These are phyloP conservation scores for Spencermartinsiella europaea DNA, from an alignment of 805 yeast genomes.

Conservation along the genomic window DNA sequence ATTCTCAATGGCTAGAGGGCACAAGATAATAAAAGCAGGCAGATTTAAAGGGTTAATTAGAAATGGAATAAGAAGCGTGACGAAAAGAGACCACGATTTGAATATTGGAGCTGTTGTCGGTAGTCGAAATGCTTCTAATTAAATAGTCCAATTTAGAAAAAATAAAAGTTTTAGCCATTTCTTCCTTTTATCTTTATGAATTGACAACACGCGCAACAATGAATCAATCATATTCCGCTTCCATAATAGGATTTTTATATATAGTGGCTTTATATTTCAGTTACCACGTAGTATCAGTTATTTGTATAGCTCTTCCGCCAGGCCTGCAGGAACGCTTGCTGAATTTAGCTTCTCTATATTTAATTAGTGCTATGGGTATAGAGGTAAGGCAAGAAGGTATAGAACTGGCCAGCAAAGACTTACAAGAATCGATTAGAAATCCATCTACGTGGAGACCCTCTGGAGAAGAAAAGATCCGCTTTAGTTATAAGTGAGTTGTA, in stretches of 20 bases:
- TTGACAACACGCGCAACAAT: too few relatives aligned
- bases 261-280: background rate
- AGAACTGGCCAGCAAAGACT: background rate
- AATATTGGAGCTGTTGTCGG: background rate
- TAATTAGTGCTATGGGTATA: background rate
- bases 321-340: background rate
- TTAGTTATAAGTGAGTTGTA: background rate
- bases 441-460: background rate
- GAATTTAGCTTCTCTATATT: background rate
- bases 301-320: background rate
- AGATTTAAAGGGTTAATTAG: background rate
- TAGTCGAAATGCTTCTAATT: background rate
- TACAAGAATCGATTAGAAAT: background rate
- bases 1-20: background rate
- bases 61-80: background rate
- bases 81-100: background rate
- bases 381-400: background rate
- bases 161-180: too few relatives aligned
- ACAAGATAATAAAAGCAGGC: background rate
- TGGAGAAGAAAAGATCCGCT: background rate
- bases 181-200: too few relatives aligned
- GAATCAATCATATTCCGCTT: too few relatives aligned
- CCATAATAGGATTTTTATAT: too few relatives aligned
- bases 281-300: background rate
- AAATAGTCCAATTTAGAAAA: too few relatives aligned